A percentile compares a stretch with the other conserved stretches of the same genome.
Conservation (phyloP, 306 rosid genomes). For the Cucurbita argyrosperma region DNA sequence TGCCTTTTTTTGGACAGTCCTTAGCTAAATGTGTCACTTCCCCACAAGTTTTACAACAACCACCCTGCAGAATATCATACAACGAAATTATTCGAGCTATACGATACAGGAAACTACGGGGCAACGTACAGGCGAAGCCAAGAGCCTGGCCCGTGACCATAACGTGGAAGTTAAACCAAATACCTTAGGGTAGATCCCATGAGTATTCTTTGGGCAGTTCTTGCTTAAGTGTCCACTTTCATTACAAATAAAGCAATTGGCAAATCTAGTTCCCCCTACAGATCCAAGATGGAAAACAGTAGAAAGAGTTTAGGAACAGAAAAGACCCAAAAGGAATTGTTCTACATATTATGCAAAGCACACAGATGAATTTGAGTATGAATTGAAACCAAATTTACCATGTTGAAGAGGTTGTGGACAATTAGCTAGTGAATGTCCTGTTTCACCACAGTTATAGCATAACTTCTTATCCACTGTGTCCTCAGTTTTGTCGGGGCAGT, state of each 20-base stretch:
- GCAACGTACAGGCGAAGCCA: not conserved
- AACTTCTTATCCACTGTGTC: constrained; percentile 24
- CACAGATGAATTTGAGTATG: not conserved
- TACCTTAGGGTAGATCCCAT: constrained; percentile 89
- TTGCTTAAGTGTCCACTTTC: constrained; percentile 81
- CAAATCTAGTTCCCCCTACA: constrained; percentile 87
- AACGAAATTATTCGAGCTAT: not conserved
- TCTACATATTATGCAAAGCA: not conserved
- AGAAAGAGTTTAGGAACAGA: not conserved
- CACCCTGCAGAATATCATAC: constrained; percentile 42
- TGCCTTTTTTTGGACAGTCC: constrained; percentile 73
- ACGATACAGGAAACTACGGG: not conserved
- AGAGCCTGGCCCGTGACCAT: not conserved
- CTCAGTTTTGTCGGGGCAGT: constrained; percentile 50
- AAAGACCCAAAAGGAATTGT: not conserved
- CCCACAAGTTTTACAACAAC: constrained; percentile 84
- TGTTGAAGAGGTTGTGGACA: constrained; percentile 54
- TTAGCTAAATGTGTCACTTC: constrained; percentile 88
- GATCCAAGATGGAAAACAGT: constrained; percentile 10
- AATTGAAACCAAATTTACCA: constrained; percentile 24
- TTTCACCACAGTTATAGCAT: constrained; percentile 83
- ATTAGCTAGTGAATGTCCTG: constrained; percentile 55
- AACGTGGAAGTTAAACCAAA: not conserved
- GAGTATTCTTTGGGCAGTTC: constrained; percentile 75
- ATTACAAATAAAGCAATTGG: constrained; percentile 76